Evolutionary conservation across 208 protist species (phyloP).

Genomic region (Crithidia thermophila): DNA sequence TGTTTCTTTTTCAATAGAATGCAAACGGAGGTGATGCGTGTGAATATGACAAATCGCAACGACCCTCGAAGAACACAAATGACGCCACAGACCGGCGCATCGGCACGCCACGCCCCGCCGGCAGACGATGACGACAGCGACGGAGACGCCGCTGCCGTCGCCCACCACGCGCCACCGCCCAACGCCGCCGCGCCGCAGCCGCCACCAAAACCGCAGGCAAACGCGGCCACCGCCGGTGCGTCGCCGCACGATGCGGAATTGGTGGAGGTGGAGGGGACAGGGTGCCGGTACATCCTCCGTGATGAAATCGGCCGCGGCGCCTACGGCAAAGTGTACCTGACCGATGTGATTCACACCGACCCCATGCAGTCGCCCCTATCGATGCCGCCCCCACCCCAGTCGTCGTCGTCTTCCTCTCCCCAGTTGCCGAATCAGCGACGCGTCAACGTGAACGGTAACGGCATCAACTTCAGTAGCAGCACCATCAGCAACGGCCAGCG

Average conservation of each 20-base stretch:
- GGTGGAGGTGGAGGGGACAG: conserved; percentile 17
- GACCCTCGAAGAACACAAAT: not conserved
- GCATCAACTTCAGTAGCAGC: conserved; percentile 1
- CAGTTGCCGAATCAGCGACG: conserved; percentile 8
- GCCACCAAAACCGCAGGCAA: not conserved
- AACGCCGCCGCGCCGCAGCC: not conserved
- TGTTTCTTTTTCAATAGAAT: not conserved
- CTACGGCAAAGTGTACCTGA: conserved; percentile 97
- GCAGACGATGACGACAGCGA: not conserved
- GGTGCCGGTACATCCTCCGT: conserved; percentile 60
- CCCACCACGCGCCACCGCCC: not conserved
- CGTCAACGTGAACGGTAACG: conserved; percentile 2
- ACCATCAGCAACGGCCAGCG: conserved; percentile 23
- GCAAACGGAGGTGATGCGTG: conserved; percentile 1
- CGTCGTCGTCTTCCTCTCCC: not conserved
- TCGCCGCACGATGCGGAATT: not conserved
- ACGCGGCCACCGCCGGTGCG: not conserved
- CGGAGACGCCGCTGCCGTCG: not conserved
- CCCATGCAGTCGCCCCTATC: not conserved
- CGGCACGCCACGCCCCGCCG: not conserved
- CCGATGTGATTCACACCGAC: conserved; percentile 29
- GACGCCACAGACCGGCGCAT: not conserved
- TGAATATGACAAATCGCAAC: not conserved
- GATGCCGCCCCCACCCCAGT: not conserved
- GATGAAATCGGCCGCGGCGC: conserved; percentile 97